Conservation (phyloP, 1,284 basidiomycete species). For the Microbotryum silenes-acaulis region DNA sequence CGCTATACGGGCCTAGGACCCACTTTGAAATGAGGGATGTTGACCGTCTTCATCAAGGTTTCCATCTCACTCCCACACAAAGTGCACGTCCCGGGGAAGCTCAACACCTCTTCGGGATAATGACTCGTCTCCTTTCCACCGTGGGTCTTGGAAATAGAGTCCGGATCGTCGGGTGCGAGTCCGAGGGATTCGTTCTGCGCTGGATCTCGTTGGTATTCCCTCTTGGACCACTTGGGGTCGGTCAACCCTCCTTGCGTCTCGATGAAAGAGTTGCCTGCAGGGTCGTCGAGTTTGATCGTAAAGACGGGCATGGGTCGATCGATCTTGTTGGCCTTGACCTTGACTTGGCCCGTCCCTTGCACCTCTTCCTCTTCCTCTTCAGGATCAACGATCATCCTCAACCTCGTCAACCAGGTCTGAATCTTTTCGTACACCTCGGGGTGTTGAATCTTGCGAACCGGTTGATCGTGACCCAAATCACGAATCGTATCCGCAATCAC, state of each 20-base stretch:
- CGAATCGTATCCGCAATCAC: slow-evolving; percentile 74
- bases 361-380: slow-evolving; percentile 52
- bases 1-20: slow-evolving; percentile 18
- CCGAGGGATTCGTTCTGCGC: slow-evolving; percentile 81
- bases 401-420: slow-evolving; percentile 59
- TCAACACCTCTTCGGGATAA: slow-evolving; percentile 72
- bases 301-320: slow-evolving; percentile 55
- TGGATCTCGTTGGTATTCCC: slow-evolving; percentile 71
- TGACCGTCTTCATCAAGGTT: slow-evolving; percentile 92
- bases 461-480: slow-evolving; percentile 79
- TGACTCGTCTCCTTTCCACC: slow-evolving; percentile 42
- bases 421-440: slow-evolving; percentile 71
- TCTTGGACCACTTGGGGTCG: slow-evolving; percentile 87
- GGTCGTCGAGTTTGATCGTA: slow-evolving; percentile 83
- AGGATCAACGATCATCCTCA: slow-evolving; percentile 63
- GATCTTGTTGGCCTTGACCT: slow-evolving; percentile 31
- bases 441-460: slow-evolving; percentile 74
- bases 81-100: slow-evolving; percentile 81
- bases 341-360: slow-evolving; percentile 38
- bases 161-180: slow-evolving; percentile 45
- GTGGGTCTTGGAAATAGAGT: slow-evolving; percentile 1
- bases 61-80: slow-evolving; percentile 76
- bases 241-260: slow-evolving; percentile 67
- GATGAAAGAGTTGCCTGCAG: slow-evolving; percentile 89
- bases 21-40: slow-evolving; percentile 97